These are phyloP conservation scores for Starmerella potacharoeniae DNA, from an alignment of 805 yeast species.

Conservation along the genomic window DNA sequence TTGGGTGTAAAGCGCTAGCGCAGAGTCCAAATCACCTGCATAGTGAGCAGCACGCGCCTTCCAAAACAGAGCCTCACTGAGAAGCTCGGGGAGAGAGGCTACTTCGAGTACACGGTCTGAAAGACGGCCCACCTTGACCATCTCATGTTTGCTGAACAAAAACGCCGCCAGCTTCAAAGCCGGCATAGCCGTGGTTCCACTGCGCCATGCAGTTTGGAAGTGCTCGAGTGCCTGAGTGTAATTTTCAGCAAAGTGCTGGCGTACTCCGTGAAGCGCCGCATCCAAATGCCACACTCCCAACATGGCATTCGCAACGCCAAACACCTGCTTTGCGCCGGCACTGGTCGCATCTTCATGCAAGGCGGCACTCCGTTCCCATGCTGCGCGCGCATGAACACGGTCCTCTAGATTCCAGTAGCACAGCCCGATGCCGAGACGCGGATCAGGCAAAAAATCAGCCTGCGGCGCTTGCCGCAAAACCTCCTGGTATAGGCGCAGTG, in stretches of 20 bases:
- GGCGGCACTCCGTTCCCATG: slow-evolving; percentile 75
- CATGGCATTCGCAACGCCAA: slow-evolving; percentile 48
- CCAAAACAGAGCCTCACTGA: slow-evolving; percentile 70
- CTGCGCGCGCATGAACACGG: slow-evolving; percentile 56
- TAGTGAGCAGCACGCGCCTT: slow-evolving; percentile 65
- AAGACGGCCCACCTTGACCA: slow-evolving; percentile 45
- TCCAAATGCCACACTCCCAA: slow-evolving; percentile 60
- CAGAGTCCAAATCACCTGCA: slow-evolving; percentile 47
- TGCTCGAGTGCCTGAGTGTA: slow-evolving; percentile 49
- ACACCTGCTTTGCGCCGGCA: not conserved
- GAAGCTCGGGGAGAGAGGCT: slow-evolving; percentile 33
- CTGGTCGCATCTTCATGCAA: slow-evolving; percentile 40
- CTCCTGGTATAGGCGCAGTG: slow-evolving; percentile 75
- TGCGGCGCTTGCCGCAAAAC: slow-evolving; percentile 61
- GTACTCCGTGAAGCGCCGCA: slow-evolving; percentile 43
- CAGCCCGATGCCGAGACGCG: slow-evolving; percentile 80
- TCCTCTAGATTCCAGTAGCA: slow-evolving; percentile 87
- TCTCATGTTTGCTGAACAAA: slow-evolving; percentile 57
- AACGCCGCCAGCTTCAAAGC: slow-evolving; percentile 58
- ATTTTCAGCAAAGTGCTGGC: slow-evolving; percentile 44
- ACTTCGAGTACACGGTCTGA: slow-evolving; percentile 39
- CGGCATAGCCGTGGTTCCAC: slow-evolving; percentile 41
- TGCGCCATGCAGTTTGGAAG: slow-evolving; percentile 32
- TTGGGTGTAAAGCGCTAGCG: slow-evolving; percentile 62
- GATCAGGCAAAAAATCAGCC: slow-evolving; percentile 29